phyloP scores from a whole-genome alignment of 495 filamentous ascomycete genomes.

The Talaromyces thailandensis region DNA sequence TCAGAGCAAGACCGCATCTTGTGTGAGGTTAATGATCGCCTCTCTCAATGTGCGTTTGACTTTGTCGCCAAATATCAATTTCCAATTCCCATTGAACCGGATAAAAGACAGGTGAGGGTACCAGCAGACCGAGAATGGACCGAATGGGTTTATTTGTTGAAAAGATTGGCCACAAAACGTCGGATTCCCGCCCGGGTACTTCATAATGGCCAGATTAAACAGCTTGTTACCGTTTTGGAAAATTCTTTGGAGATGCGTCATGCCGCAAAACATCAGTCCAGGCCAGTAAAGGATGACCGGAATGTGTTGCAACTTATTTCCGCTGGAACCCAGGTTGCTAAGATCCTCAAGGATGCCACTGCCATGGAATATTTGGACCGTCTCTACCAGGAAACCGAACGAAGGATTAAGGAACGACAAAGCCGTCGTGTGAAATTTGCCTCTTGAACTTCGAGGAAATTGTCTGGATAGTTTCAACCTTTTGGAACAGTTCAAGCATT shows the following conservation, averaged over 20 bases:
- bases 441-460: neutral
- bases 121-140: conserved; percentile 84
- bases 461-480: neutral
- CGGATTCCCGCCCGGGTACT: conserved; percentile 74
- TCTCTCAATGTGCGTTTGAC: conserved; percentile 79
- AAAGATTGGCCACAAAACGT: conserved; percentile 75
- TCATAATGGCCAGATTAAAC: conserved; percentile 85
- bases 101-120: conserved; percentile 70
- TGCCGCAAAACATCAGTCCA: conserved; percentile 70
- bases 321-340: conserved; percentile 77
- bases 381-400: conserved; percentile 64
- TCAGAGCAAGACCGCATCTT: conserved; percentile 79
- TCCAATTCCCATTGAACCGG: conserved; percentile 69
- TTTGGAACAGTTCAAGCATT: neutral
- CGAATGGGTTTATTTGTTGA: conserved; percentile 84
- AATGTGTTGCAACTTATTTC: conserved; percentile 82
- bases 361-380: conserved; percentile 74
- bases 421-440: conserved; percentile 36
- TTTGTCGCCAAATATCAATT: conserved; percentile 87
- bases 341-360: conserved; percentile 70
- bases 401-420: conserved; percentile 60
- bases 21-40: conserved; percentile 67
- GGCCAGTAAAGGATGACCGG: conserved; percentile 81
- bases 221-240: conserved; percentile 73
- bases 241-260: conserved; percentile 82